Percentiles rank a stretch among this genome's conserved stretches.
Evolutionary conservation across 768 basidiomycete genomes (phyloP).

Genomic region (Hypholoma sublateritium): DNA sequence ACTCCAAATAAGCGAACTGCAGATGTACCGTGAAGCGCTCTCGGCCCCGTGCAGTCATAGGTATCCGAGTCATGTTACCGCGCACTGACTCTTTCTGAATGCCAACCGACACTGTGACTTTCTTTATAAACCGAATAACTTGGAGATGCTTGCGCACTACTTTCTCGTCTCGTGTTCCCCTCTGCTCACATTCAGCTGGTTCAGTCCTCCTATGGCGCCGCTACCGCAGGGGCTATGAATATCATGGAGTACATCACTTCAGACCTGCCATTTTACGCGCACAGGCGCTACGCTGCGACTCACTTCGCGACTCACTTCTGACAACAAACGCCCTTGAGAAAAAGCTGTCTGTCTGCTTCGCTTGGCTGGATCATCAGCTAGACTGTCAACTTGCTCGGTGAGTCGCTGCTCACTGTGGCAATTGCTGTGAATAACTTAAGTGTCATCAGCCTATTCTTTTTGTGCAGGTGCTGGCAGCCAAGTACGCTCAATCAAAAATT

Average conservation of each 20-base stretch:
- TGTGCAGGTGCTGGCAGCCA: slow-evolving; percentile 38
- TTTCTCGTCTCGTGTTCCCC: no score
- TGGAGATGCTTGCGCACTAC: no score
- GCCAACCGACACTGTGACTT: no score
- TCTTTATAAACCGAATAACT: no score
- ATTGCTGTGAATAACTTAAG: slow-evolving; percentile 36
- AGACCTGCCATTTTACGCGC: slow-evolving; percentile 48
- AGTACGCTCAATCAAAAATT: slow-evolving; percentile 24
- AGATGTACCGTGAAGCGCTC: no score
- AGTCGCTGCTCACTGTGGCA: slow-evolving; percentile 51
- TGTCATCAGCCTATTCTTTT: slow-evolving; percentile 41
- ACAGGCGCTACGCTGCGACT: slow-evolving; percentile 44
- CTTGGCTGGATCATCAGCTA: slow-evolving; percentile 55
- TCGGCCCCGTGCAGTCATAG: no score
- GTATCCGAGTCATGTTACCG: no score
- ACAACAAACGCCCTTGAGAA: slow-evolving; percentile 40
- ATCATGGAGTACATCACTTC: slow-evolving; percentile 49
- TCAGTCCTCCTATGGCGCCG: slow-evolving; percentile 45
- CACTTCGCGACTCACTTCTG: no score
- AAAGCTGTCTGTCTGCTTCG: slow-evolving; percentile 41
- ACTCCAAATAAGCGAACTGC: no score
- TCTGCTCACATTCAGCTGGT: no score
- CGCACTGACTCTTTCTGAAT: no score
- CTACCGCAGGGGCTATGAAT: slow-evolving; percentile 23
- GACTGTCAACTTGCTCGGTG: slow-evolving; percentile 46